Evolutionary conservation across 2,329 filamentous ascomycete species (phyloP), one percentile per base, ranked within the genome.

Genomic region (Paecilomyces fulvus): DNA sequence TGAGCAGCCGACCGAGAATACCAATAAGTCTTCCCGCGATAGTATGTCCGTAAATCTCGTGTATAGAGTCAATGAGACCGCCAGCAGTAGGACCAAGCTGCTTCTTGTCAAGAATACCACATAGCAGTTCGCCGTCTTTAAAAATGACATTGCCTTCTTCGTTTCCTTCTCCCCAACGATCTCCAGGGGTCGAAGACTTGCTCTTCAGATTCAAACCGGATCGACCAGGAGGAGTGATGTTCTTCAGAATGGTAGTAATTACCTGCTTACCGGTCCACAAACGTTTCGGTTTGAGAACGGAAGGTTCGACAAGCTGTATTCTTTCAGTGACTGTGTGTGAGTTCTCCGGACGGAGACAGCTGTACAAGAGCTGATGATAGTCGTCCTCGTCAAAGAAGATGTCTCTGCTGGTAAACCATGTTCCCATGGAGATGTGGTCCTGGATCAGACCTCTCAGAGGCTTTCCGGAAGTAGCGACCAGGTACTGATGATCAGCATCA

Each of bases 191-290:
- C 52, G 89, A 87, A 1, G 89, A 89, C 66, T 88, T 89, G 53
- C 90, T 89, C 9, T 81, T 83, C 74, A 97, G 84, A 65, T 85
- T 92, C 30, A 97, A 77, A 28, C 89, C 87, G 56, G 87, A 84
- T 64, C 88, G 89, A 60, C 86, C 84, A 10, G 80, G 73, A 0
- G 94, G 94, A 60, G 84, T 88, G 64, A 97, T 92, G 68, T 99
- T 99, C 73, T 90, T 91, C 56, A 99, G 75, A 7, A 99, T 88
- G 0, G 91, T 96, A 3, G 90, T 92, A 60, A 99, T 88, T 51
- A 99, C 81, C 69, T 99, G 94, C 75, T 99, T 99, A 61, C 94
- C 94, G 1, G 92, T 97, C 94, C 94, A 99, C 55, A 91, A 77
- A 30, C 84, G 81, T 46, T 81, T 81, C 0, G 94, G 94, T 70